These are phyloP conservation scores for Candida tetrigidarum DNA, from an alignment of 1,139 yeast genomes.

Conservation along the genomic window DNA sequence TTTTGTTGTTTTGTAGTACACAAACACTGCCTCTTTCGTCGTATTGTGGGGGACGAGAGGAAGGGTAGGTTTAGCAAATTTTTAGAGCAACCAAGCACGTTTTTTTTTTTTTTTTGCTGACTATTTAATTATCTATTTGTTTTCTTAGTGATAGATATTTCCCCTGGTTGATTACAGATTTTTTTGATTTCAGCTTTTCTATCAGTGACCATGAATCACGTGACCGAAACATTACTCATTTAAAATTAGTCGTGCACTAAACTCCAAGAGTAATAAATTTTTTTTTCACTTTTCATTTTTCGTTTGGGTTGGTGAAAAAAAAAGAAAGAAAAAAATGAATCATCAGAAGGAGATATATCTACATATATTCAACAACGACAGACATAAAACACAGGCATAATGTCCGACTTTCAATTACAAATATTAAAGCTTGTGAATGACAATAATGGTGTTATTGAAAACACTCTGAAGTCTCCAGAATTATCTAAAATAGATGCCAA, in stretches of 20 bases:
- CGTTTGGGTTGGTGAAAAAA: constrained; percentile 5
- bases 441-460: constrained; percentile 57
- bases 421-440: constrained; percentile 67
- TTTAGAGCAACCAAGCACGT: not conserved
- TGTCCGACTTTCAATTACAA: constrained; percentile 60
- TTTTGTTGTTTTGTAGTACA: no score
- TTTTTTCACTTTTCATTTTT: no score
- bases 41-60: no score
- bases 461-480: constrained; percentile 62
- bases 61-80: no score
- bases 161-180: no score
- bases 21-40: no score
- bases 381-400: constrained; percentile 22
- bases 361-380: not conserved
- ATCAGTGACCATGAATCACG: no score
- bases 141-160: not conserved
- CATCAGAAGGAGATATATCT: not conserved
- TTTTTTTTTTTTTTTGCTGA: not conserved
- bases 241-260: not conserved
- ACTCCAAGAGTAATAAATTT: not conserved
- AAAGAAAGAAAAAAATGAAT: constrained; percentile 1
- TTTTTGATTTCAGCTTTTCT: no score
- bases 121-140: not conserved
- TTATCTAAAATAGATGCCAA: constrained; percentile 41
- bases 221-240: no score